Base-by-base conservation (phyloP, 768 basidiomycete genomes). In the Hemileccinum rubropunctum region DNA sequence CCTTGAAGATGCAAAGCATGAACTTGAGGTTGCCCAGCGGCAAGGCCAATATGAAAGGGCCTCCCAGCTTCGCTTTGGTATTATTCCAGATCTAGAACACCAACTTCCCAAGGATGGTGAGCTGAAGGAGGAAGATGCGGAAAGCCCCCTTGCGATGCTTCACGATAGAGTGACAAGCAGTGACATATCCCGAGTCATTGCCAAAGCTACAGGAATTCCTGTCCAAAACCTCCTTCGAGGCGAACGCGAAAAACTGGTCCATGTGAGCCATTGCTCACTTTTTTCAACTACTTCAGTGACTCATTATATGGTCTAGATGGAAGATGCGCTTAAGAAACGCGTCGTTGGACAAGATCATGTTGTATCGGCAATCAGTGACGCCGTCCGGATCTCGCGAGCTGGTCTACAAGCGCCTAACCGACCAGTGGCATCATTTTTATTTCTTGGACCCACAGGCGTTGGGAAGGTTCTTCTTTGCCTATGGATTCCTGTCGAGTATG, bases 281-380 rank as follows among this genome's bases (percentile, higher is more conserved):
- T 13, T 26, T 15, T 10, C 13, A 6, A 17, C 6, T 15, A 13
- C 9, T 15, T 42, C 50, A 26, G 9, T 53, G 38, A 55, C 10
- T 0, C 1, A 17, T 43, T 11, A 57, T 51, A 27, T 45, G 30
- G 15, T 40, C 4, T 58, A 92, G 88, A 97, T 98, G 93, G 95
- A 98, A 65, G 86, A 89, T 30, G 71, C 77, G 0, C 76, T 98
- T 14, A 72, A 73, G 23, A 66, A 77, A 47, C 80, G 90, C 0
- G 88, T 98, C 8, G 86, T 98, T 3, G 94, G 95, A 1, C 95
- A 98, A 64, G 86, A 92, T 51, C 84, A 93, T 56, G 88, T 92
- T n/a, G 78, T 98, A 26, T 66, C 77, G 1, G 83, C 93, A 5
- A 82, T 97, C 56, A 86, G 88, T 50, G 89, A 97, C 58, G 93